phyloP scores from a whole-genome alignment of 2,329 filamentous ascomycete species.

The Colletotrichum tanaceti region DNA sequence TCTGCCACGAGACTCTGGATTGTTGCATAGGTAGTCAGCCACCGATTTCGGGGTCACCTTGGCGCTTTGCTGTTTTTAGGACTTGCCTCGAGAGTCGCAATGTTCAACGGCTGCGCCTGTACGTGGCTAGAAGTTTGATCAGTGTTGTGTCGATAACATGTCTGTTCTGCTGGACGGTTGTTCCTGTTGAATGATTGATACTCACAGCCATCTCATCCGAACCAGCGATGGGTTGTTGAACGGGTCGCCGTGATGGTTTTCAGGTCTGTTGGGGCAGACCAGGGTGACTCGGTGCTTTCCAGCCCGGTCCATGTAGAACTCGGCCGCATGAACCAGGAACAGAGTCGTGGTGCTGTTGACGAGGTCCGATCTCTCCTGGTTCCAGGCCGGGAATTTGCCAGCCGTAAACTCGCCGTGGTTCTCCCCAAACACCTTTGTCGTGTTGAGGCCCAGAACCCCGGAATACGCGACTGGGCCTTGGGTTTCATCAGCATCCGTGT shows the following conservation, averaged over 20 bases:
- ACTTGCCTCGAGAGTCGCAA: conserved; percentile 5
- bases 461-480: conserved; percentile 18
- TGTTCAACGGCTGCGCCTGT: conserved; percentile 8
- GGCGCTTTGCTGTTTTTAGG: background rate
- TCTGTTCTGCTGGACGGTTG: too few species aligned
- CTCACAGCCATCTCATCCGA: conserved; percentile 14
- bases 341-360: conserved; percentile 9
- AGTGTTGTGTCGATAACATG: background rate
- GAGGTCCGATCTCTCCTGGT: conserved; percentile 2
- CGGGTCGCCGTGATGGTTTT: background rate
- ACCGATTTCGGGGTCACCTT: background rate
- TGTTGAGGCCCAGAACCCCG: conserved; percentile 8
- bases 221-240: background rate
- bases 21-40: background rate
- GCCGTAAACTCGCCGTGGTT: background rate
- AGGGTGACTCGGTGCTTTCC: conserved; percentile 18
- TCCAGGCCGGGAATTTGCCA: conserved; percentile 7
- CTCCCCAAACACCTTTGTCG: conserved; percentile 2
- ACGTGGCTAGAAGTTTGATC: background rate
- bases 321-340: conserved; percentile 14
- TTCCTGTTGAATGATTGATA: too few species aligned
- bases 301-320: conserved; percentile 24
- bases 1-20: conserved; percentile 3
- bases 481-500: background rate
- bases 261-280: conserved; percentile 5